Base-by-base conservation (phyloP, 306 rosid genomes). In the Inga leiocalycina region DNA sequence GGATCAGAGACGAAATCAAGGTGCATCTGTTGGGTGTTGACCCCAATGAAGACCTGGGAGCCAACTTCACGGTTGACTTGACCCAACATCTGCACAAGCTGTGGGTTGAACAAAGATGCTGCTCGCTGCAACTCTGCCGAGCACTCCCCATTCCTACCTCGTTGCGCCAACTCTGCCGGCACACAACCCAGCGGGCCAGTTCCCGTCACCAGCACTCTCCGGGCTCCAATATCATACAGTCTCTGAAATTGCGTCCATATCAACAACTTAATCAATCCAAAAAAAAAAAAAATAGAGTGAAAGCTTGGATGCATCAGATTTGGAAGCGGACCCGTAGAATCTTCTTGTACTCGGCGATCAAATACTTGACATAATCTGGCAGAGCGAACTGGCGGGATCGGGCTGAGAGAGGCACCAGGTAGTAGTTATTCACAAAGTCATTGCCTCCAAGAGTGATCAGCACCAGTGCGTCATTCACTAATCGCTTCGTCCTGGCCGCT, bases 101-200 rank as follows among this genome's bases (percentile, higher is more conserved):
- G 97, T 0, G 96, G 95, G 48, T 94, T 92, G 83, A 75, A 94
- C 81, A 94, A 80, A 0, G 66, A 8, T 0, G 91, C 90, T 0
- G 98, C 98, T 17, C 75, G 77, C 82, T 92, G 93, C 43, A 94
- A 82, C 32, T 91, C 94, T 0, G 19, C 11, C 0, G 90, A 34
- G 61, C 98, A 94, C 61, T 90, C 67, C 0, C 97, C 98, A 11
- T 86, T 87, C 0, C 6, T 24, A 83, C 95, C 44, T 44, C 90
- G 52, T 86, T 27, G 8, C 0, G 98, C 98, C 90, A 92, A 80
- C 46, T 94, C 98, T 8, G 98, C 97, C 0, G 98, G 98, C 3
- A 90, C 98, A 49, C 98, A 94, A 0, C 98, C 98, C 43, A 94
- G 30, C 20, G 98, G 98, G 34, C 98, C 98, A 0, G 96, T 94